phyloP scores from a whole-genome alignment of 768 basidiomycete species.

The Epithele typhae region DNA sequence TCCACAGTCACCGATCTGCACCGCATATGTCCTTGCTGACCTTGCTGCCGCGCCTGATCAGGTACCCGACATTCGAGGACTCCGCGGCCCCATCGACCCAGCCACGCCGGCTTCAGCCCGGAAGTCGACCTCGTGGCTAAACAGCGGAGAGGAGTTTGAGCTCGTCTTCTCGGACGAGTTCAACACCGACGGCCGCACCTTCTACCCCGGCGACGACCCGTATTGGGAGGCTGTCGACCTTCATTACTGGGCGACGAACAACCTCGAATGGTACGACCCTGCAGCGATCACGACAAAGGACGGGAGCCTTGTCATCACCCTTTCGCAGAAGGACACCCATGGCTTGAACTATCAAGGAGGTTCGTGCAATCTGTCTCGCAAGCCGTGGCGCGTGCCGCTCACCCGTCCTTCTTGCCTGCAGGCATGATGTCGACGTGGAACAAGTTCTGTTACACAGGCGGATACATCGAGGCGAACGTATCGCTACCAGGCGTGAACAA shows the following conservation, averaged over 20 bases:
- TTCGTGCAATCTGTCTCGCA: neutral
- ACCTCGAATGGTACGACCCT: conserved; percentile 81
- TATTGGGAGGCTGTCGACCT: conserved; percentile 85
- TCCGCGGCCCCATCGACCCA: conserved; percentile 68
- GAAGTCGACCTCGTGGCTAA: conserved; percentile 43
- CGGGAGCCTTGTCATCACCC: conserved; percentile 73
- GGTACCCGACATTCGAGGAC: conserved; percentile 30
- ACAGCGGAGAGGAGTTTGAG: conserved; percentile 48
- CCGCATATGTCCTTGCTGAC: no score
- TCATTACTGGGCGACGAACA: conserved; percentile 61
- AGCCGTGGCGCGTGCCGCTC: no score
- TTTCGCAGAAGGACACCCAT: conserved; percentile 63
- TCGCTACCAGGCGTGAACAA: conserved; percentile 63
- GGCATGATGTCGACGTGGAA: conserved; percentile 69
- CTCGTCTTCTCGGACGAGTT: conserved; percentile 91
- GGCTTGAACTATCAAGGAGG: conserved; percentile 70
- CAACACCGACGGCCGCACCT: conserved; percentile 71
- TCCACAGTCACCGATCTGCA: neutral
- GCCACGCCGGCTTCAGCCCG: conserved; percentile 66
- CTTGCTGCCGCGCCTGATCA: neutral
- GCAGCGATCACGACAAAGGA: conserved; percentile 65
- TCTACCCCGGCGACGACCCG: conserved; percentile 82
- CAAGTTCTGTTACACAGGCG: conserved; percentile 94
- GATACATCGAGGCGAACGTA: conserved; percentile 68
- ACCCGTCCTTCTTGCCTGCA: neutral